Conservation (phyloP, 805 yeast genomes). For the Sugiyamaella lignohabitans region DNA sequence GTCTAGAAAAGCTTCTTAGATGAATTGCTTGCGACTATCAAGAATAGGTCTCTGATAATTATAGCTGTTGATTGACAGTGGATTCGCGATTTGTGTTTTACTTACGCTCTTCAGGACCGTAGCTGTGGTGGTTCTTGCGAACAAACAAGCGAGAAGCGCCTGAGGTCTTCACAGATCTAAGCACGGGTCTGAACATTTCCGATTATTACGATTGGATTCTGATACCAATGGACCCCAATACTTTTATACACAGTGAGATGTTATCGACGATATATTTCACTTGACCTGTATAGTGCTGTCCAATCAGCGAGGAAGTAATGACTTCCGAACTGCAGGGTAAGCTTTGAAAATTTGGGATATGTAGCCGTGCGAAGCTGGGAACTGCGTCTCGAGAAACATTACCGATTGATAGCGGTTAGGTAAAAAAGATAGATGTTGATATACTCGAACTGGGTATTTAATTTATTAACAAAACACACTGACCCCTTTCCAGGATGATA, state of each 20-base stretch:
- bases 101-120: constrained; percentile 20
- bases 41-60: no score
- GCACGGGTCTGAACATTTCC: constrained; percentile 5
- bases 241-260: no score
- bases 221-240: no score
- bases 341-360: no score
- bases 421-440: no score
- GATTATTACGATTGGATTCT: neutral
- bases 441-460: neutral
- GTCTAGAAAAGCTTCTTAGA: neutral
- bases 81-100: no score
- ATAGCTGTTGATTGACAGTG: neutral
- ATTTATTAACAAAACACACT: no score
- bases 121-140: constrained; percentile 15
- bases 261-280: no score
- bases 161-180: neutral
- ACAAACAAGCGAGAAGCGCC: constrained; percentile 7
- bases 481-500: no score
- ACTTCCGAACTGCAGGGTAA: neutral
- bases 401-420: neutral
- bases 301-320: constrained; percentile 3
- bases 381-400: no score
- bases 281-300: no score
- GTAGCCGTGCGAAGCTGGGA: no score
- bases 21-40: neutral